phyloP scores from a whole-genome alignment of 441 rosid genomes.

The Euphorbia schlechtendalii region DNA sequence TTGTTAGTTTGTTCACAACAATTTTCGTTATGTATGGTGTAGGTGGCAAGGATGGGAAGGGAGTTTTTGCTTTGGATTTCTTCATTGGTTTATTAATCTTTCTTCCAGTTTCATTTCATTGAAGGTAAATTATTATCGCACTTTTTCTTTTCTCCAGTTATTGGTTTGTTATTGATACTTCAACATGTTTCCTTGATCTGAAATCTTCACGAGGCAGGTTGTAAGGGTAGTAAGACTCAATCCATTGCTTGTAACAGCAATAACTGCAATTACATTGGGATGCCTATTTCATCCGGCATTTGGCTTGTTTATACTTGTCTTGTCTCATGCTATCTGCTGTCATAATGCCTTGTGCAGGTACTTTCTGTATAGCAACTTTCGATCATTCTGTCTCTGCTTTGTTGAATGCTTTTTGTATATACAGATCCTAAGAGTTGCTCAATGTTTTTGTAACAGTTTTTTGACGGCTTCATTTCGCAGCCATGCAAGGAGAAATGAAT shows the following conservation, averaged over 20 bases:
- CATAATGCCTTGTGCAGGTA: constrained; percentile 83
- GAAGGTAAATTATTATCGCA: neutral
- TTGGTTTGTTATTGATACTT: constrained; percentile 17
- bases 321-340: constrained; percentile 63
- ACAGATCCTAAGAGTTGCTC: constrained; percentile 27
- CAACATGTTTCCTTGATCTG: constrained; percentile 12
- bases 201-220: constrained; percentile 48
- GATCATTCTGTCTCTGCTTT: constrained; percentile 5
- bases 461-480: constrained; percentile 63
- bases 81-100: constrained; percentile 52
- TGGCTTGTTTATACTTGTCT: constrained; percentile 65
- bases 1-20: neutral
- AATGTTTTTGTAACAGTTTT: constrained; percentile 49
- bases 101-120: constrained; percentile 34
- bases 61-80: constrained; percentile 36
- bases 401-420: constrained; percentile 11
- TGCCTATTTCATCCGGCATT: constrained; percentile 84
- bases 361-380: constrained; percentile 9
- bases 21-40: neutral
- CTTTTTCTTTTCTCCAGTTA: neutral
- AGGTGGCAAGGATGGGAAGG: constrained; percentile 68
- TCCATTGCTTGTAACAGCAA: constrained; percentile 43
- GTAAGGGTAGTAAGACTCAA: constrained; percentile 44
- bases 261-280: constrained; percentile 53
- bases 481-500: constrained; percentile 44